These are phyloP conservation scores for Sphaerulina musiva DNA, from an alignment of 2,329 filamentous ascomycete genomes.

Conservation along the genomic window DNA sequence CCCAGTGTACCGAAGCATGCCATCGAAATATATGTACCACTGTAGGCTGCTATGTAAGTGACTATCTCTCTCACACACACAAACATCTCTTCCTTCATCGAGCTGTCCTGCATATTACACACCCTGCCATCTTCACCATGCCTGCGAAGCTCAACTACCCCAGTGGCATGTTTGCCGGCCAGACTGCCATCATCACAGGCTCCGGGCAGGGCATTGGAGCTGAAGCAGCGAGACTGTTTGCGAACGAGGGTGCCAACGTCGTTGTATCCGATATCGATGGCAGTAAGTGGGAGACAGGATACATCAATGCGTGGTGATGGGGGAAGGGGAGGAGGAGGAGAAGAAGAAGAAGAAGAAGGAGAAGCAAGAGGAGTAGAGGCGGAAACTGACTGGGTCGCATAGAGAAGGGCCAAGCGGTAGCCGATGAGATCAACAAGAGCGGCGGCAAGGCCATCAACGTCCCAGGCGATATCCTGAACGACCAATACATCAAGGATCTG, in stretches of 20 bases:
- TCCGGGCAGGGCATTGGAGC: conserved; percentile 64
- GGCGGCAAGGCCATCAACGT: conserved; percentile 67
- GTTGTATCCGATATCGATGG: conserved; percentile 77
- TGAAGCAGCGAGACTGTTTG: conserved; percentile 73
- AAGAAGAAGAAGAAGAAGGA: too few relatives aligned
- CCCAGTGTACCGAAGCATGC: conserved; percentile 1
- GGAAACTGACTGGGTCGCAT: neutral
- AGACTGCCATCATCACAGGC: conserved; percentile 75
- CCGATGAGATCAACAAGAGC: conserved; percentile 59
- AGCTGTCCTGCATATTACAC: neutral
- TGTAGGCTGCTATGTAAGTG: conserved; percentile 3
- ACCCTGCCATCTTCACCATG: conserved; percentile 16
- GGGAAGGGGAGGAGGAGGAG: too few relatives aligned
- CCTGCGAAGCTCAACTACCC: conserved; percentile 72
- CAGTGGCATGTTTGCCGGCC: conserved; percentile 67
- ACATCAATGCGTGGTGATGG: too few relatives aligned
- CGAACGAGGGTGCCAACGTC: conserved; percentile 77
- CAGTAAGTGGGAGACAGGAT: conserved; percentile 41
- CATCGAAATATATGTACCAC: neutral
- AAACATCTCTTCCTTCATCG: neutral
- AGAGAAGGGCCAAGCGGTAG: conserved; percentile 48
- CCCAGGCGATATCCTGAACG: conserved; percentile 68
- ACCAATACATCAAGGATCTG: conserved; percentile 63
- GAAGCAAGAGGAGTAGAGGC: neutral
- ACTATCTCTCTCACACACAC: neutral